Conservation (phyloP, 805 yeast genomes). For the Saccharomycopsis selenospora region DNA sequence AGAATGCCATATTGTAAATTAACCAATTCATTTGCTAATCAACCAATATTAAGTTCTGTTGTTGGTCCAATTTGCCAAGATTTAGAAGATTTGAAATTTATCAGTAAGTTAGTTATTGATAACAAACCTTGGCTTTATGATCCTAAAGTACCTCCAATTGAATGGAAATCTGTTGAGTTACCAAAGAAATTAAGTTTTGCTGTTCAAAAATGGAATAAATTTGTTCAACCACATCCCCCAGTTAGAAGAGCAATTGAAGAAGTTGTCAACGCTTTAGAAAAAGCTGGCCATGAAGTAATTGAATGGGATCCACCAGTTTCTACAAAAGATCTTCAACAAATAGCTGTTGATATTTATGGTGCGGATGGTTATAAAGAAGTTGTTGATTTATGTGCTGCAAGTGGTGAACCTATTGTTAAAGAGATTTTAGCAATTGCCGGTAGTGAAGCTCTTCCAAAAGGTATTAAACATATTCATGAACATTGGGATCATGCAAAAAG, state of each 20-base stretch:
- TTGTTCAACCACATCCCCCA: constrained; percentile 50
- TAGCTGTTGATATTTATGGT: constrained; percentile 27
- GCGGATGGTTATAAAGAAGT: constrained; percentile 33
- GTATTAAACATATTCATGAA: constrained; percentile 23
- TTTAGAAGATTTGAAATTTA: constrained; percentile 28
- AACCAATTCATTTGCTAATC: constrained; percentile 29
- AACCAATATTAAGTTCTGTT: constrained; percentile 30
- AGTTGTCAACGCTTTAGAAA: constrained; percentile 24
- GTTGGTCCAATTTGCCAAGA: constrained; percentile 31
- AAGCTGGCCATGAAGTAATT: constrained; percentile 36
- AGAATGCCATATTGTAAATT: constrained; percentile 34
- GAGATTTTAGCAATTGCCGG: constrained; percentile 27
- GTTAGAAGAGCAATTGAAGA: constrained; percentile 38
- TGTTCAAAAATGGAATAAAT: constrained; percentile 37
- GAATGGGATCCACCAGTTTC: constrained; percentile 35
- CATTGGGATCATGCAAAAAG: constrained; percentile 36
- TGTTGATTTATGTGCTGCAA: constrained; percentile 24
- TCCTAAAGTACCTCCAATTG: constrained; percentile 43
- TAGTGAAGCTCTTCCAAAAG: constrained; percentile 7
- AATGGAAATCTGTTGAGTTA: constrained; percentile 35
- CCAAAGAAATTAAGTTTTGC: constrained; percentile 38
- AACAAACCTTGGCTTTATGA: constrained; percentile 42
- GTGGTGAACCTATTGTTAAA: constrained; percentile 31
- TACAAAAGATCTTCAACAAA: constrained; percentile 24
- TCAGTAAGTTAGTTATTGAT: constrained; percentile 33